Conservation (phyloP, 2,329 filamentous ascomycete species). For the Penicillium sclerotiorum region DNA sequence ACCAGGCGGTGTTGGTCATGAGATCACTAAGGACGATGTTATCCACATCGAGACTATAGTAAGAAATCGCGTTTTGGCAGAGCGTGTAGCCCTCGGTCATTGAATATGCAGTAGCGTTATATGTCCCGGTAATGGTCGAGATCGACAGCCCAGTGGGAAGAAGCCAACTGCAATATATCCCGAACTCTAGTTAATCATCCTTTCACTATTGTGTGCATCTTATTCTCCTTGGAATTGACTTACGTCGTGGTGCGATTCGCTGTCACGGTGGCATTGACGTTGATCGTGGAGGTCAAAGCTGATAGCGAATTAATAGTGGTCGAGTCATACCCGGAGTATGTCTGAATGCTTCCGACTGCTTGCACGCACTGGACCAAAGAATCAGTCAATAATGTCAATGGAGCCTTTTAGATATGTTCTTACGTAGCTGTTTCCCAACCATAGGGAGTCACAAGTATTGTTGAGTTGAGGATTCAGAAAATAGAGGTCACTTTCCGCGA, state of each 20-base stretch:
- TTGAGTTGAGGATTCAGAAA: conserved; percentile 1
- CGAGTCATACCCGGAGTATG: neutral
- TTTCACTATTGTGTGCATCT: neutral
- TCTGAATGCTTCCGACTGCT: conserved; percentile 4
- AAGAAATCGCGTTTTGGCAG: neutral
- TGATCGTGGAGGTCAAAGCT: conserved; percentile 1
- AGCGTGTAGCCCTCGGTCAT: neutral
- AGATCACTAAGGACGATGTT: neutral
- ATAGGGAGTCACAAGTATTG: neutral
- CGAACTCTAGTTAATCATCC: neutral
- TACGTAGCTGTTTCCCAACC: neutral
- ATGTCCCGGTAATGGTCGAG: neutral
- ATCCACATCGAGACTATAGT: too few species aligned
- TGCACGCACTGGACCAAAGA: conserved; percentile 2
- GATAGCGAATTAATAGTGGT: neutral
- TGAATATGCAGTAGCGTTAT: neutral
- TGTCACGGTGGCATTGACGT: conserved; percentile 1
- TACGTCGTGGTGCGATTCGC: conserved; percentile 3
- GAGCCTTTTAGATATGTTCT: neutral
- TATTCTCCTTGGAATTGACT: neutral
- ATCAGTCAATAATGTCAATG: neutral
- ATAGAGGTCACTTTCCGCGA: neutral
- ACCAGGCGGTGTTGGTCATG: neutral
- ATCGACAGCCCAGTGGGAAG: neutral
- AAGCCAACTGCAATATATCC: too few species aligned